Percentiles rank a stretch among this genome's conserved stretches.
These are phyloP conservation scores for Saccharum officinarum DNA, from an alignment of 176 grass and related monocot genomes.

Conservation along the genomic window DNA sequence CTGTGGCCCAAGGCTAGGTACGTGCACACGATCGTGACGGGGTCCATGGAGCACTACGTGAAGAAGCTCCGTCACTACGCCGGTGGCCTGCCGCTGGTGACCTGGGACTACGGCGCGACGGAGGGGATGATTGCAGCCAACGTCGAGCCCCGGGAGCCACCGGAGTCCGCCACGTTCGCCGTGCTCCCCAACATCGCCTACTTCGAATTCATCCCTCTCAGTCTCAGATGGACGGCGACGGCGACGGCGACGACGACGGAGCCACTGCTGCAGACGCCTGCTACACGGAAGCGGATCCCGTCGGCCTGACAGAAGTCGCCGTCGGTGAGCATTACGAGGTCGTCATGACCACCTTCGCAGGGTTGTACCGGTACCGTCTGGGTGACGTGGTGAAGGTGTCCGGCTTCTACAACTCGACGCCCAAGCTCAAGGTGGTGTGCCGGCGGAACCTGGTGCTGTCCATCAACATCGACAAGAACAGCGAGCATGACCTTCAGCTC, in stretches of 20 bases:
- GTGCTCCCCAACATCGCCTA: slow-evolving; percentile 78
- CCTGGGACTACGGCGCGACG: slow-evolving; percentile 71
- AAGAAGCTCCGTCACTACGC: slow-evolving; percentile 80
- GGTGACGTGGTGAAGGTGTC: too few relatives aligned
- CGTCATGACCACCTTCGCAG: neutral
- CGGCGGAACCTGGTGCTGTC: too few relatives aligned
- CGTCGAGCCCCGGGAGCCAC: slow-evolving; percentile 53
- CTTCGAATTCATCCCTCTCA: slow-evolving; percentile 86
- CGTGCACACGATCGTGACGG: slow-evolving; percentile 71
- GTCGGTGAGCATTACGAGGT: too few relatives aligned
- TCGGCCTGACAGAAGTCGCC: too few relatives aligned
- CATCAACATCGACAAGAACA: too few relatives aligned
- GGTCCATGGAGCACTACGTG: slow-evolving; percentile 86
- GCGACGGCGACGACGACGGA: too few relatives aligned
- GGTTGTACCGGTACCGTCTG: neutral
- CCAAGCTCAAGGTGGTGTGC: too few relatives aligned
- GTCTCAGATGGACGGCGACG: neutral
- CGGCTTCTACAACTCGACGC: too few relatives aligned
- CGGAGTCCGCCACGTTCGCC: slow-evolving; percentile 55
- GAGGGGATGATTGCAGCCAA: slow-evolving; percentile 74
- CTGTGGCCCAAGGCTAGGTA: slow-evolving; percentile 79
- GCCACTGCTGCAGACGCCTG: neutral
- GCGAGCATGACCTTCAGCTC: too few relatives aligned
- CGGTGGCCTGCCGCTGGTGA: slow-evolving; percentile 57
- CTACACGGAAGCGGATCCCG: slow-evolving; percentile 18